Evolutionary conservation across 2,329 filamentous ascomycete species (phyloP), one percentile per base, ranked within the genome.

Genomic region (Nannizzia gypsea): DNA sequence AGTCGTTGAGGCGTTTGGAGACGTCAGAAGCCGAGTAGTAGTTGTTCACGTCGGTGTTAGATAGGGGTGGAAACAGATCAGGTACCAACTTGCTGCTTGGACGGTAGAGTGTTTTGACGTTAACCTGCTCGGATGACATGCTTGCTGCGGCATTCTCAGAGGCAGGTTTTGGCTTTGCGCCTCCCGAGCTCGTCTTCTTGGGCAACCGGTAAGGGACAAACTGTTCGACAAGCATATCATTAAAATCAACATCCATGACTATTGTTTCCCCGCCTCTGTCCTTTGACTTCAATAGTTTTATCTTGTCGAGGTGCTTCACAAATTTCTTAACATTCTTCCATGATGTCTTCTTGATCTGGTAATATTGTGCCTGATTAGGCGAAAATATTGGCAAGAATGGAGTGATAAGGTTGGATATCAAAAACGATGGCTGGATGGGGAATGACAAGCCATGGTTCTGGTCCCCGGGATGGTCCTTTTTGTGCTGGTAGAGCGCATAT

Each of bases 281-380:
- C 68, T 87, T 87, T 52, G 78, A 79, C 66, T 84, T 86, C 64
- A 86, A 70, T n/a, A 87, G 73, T 17, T 76, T 69, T 55, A 81
- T 74, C 69, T 87, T 87, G 69, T 87, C 84, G 8, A 88, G 74
- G 58, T 81, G 76, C 66, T 87, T 87, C 71, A 87, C 80, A 68
- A 87, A 87, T 64, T 86, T 87, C 67, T 83, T 84, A 62, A 84
- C 79, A 62, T 82, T 87, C 72, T 87, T 87, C 82, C 82, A 87
- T 63, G 81, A 84, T 2, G 83, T 84, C 72, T 87, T 87, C 67
- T 87, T 87, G 70, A 87, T 85, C 64, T 84, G 82, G 58, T 84
- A 79, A 62, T 77, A 82, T 60, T 79, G 79, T 1, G 77, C 76
- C 66, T 83, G 78, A 20, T 78, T 75, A 3, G 81, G 73, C 9